Evolutionary conservation across 1,284 basidiomycete genomes (phyloP), one percentile per base, ranked within the genome.

Genomic region (Cutaneotrichosporon cavernicola): DNA sequence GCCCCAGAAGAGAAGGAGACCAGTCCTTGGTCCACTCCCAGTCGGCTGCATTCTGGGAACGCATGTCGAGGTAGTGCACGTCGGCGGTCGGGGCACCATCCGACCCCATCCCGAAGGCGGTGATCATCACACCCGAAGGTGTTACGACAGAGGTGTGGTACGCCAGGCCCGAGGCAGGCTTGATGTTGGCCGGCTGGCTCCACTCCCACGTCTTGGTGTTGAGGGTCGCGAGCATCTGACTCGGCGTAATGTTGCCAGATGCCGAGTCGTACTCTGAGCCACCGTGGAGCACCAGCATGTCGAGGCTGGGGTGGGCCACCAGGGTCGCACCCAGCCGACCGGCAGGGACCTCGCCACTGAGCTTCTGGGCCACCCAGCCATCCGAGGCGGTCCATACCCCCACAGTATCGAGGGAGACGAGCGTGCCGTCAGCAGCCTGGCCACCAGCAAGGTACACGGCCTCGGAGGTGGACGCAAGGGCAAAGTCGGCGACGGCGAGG

Each of bases 71-170:
- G 72, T 78, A 80, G 49, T 63, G 70, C 49, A 78, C 69, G 61
- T 76, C 69, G 38, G 68, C 72, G 10, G 68, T 60, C 2, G 79
- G 73, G 10, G 60, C 66, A 31, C 72, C 71, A n/a, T 62, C 38
- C 5, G 73, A 58, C 14, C 71, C 67, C 18, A 78, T 67, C 34
- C 80, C 80, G 58, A 81, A 81, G 1, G 79, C 74, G 10, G 75
- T 71, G 62, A 81, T 75, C 74, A 81, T 80, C 40, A 81, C 78
- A 46, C 80, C 80, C 10, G 74, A 69, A n/a, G 73, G 71, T 9
- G 78, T 80, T 68, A 80, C 79, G 60, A 81, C 70, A 2, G 77
- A 68, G 13, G 78, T 72, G 65, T 81, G 79, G 70, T 79, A 80
- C 6, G 78, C 68, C 0, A 72, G 69, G 18, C 75, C 77, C 5